Evolutionary conservation across 129 eudicot genomes (phyloP).

Genomic region (Mikania micrantha): DNA sequence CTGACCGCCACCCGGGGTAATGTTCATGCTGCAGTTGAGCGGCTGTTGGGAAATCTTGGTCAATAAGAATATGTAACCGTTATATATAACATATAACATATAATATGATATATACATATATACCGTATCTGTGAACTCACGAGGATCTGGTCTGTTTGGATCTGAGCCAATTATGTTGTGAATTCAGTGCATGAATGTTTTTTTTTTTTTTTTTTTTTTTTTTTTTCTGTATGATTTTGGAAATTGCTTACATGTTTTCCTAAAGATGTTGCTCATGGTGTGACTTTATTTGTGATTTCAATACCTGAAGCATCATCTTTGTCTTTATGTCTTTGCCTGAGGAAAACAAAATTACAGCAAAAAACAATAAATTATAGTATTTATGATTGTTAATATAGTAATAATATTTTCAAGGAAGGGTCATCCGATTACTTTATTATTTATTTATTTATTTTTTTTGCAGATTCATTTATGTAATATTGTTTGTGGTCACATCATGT

Average conservation of each 20-base stretch:
- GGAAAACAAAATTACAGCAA: no score
- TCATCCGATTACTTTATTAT: no score
- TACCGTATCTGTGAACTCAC: conserved; percentile 6
- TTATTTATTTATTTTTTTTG: no score
- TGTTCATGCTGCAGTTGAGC: conserved; percentile 75
- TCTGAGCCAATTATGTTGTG: conserved; percentile 14
- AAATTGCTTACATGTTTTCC: conserved; percentile 6
- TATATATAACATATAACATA: conserved; percentile 13
- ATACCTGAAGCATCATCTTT: neutral
- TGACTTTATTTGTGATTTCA: neutral
- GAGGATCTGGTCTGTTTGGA: conserved; percentile 29
- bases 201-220: no score
- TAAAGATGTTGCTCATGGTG: neutral
- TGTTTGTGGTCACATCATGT: neutral
- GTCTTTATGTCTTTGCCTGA: no score
- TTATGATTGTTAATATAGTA: no score
- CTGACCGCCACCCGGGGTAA: conserved; percentile 72
- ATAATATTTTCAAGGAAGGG: no score
- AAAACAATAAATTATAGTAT: no score
- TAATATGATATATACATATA: conserved; percentile 17
- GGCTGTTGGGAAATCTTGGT: conserved; percentile 66
- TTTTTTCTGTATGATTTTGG: conserved; percentile 18
- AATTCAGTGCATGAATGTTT: conserved; percentile 30
- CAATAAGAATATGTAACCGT: conserved; percentile 24
- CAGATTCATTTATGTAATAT: no score